Percentiles rank a stretch among this genome's conserved stretches.
phyloP scores from a whole-genome alignment of 1,284 basidiomycete species.

The Kalmanozyma brasiliensis region DNA sequence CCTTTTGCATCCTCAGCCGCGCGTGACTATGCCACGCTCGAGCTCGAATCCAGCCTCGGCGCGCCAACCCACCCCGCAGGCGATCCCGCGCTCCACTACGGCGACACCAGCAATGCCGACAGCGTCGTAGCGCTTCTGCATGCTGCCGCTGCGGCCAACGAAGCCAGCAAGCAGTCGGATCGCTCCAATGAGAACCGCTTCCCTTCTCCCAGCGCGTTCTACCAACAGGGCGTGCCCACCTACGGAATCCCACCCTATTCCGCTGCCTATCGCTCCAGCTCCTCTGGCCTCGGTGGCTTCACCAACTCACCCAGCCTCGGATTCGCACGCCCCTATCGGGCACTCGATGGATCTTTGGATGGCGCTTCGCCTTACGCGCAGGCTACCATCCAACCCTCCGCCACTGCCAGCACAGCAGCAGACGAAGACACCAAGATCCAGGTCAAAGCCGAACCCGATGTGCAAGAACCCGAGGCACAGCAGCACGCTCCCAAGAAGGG shows the following conservation, averaged over 20 bases:
- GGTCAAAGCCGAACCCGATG: slow-evolving; percentile 34
- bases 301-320: slow-evolving; percentile 50
- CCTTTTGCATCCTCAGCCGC: slow-evolving; percentile 62
- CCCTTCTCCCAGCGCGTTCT: slow-evolving; percentile 56
- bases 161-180: slow-evolving; percentile 37
- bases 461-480: slow-evolving; percentile 13
- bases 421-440: slow-evolving; percentile 25
- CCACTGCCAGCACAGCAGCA: slow-evolving; percentile 21
- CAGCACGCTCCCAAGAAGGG: slow-evolving; percentile 32
- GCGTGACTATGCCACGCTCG: slow-evolving; percentile 48
- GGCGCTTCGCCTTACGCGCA: slow-evolving; percentile 31
- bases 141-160: slow-evolving; percentile 49
- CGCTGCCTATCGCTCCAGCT: slow-evolving; percentile 43
- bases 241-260: slow-evolving; percentile 52
- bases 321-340: slow-evolving; percentile 46
- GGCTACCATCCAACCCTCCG: slow-evolving; percentile 37
- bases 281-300: slow-evolving; percentile 38
- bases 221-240: slow-evolving; percentile 52
- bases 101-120: slow-evolving; percentile 48
- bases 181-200: slow-evolving; percentile 55
- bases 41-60: slow-evolving; percentile 41
- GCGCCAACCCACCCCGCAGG: slow-evolving; percentile 31
- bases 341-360: slow-evolving; percentile 33
- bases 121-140: slow-evolving; percentile 47
- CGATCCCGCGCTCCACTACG: slow-evolving; percentile 44